Base-by-base conservation (phyloP, 805 yeast genomes). In the Saccharomycopsis synnaedendra region DNA sequence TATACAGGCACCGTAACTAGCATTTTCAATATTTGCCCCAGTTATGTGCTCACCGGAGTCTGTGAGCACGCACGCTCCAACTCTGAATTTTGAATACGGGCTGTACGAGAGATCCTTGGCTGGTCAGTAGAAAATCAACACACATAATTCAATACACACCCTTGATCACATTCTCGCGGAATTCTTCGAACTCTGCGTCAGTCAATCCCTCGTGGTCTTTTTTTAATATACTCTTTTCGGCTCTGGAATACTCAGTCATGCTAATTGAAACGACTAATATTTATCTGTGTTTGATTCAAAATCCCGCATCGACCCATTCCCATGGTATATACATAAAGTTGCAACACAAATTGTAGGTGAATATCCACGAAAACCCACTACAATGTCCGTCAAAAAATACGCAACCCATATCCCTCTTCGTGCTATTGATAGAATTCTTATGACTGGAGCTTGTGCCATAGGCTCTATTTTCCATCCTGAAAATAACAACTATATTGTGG, bases 21-120 rank as follows among this genome's bases (percentile, higher is more conserved):
- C 97, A 61, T 90, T 93, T 61, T 90, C 98, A 31, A 93, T 79
- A 56, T 90, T 90, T 39, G 95, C 95, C 4, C 97, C 98, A 8
- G 64, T 58, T 19, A 50, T 64, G 40, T 60, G 68, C 19, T 65
- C 65, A 3, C 76, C 83, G 5, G 66, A 59, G 0, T 59, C 61
- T 1, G 86, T 70, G 29, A 85, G 58, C 1, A 90, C 57, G 3
- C 81, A 75, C 46, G 95, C 85, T 0, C 97, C 97, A 2, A 90
- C 98, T 44, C 86, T 53, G 54, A 69, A 70, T 7, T 64, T 59
- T 5, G 74, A 69, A 50, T 70, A 75, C 3, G 80, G 80, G 8
- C 71, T 62, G 55, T 75, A 74, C 1, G 78, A 66, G 11, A 63
- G 55, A 5, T 60, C 57, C 32, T 71, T 64, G 3, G 77, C 75